Base-by-base conservation (phyloP, 108 stramenopile genomes). In the Seminavis robusta region DNA sequence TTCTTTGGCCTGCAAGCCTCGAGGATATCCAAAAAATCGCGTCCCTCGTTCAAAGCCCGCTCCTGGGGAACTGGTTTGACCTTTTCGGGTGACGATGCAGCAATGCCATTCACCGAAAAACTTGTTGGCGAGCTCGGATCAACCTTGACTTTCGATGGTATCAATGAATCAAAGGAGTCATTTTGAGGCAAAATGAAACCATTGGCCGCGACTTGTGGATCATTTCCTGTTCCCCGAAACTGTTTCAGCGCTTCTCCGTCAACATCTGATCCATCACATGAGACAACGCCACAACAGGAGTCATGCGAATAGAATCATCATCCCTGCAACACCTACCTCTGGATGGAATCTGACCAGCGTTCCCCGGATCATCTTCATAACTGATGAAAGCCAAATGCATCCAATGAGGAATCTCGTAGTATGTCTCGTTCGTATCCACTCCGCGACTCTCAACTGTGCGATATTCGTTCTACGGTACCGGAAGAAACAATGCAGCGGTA, bases 351-450 rank as follows among this genome's bases (percentile, higher is more conserved):
- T n/a, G n/a, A n/a, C n/a, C n/a, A n/a, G n/a, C n/a, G n/a, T n/a
- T n/a, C n/a, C n/a, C n/a, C 33, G 63, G 57, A 10, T 68, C 67
- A n/a, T 75, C 40, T 37, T 89, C 85, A 56, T 89, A 93, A 42
- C 66, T 69, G 0, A 89, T 73, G 66, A 87, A 93, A 6, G 87
- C 87, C 0, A 93, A 71, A 56, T 93, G 81, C 87, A 93, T 89
- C 87, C 88, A 93, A 53, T 93, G 91, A 0, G 91, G 91, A 17
- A 93, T 79, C 52, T 93, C 91, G 47, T 79, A 89, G 49, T 79
- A 77, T 5, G 54, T 74, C 42, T 76, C 67, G 24, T 36, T 65
- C 13, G 73, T 38, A 42, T 74, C 61, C 26, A 58, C 52, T 0
- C 65, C 73, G 7, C 38, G 41, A 3, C 24, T 63, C 29, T 61